Evolutionary conservation across 148 eudicot species (phyloP), one percentile per base, ranked within the genome.

Genomic region (Arctostaphylos glauca): DNA sequence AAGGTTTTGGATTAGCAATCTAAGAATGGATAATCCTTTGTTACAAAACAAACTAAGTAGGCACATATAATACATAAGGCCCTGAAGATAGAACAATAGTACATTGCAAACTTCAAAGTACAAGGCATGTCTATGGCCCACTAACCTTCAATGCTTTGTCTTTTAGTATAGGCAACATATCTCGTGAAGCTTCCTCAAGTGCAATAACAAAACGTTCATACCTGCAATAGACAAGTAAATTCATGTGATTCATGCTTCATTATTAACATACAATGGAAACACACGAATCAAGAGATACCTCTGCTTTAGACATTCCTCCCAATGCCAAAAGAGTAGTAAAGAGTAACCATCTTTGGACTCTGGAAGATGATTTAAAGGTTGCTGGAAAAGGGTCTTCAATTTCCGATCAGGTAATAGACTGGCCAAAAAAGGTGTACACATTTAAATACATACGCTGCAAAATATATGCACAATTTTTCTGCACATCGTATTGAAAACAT

Each of bases 381-480:
- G 89, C 91, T 97, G 98, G 84, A 88, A 89, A 82, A 97, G 95
- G 6, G 93, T 93, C 90, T 91, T 94, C 87, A 97, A 85, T 90
- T 97, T 97, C 73, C 96, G 94, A 86, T 97, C 99, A 49, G 98
- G 99, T 84, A 97, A 88, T 60, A 97, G 84, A 85, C 99, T 97
- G 91, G 81, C 68, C 74, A 76, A 19, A 66, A 56, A 74, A 47
- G 47, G 62, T 13, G 76, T 3, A 66, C 52, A 38, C 9, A 74
- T 52, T 23, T 25, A 38, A 54, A n/a, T 14, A 31, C 41, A 50
- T 21, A 16, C 6, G 25, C 19, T 12, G 5, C 58, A 12, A 71
- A 46, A 46, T 4, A 9, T 47, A 84, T 25, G 16, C 15, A 15
- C 44, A 43, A 78, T 1, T 43, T 10, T 66, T 49, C 79, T 15